Evolutionary conservation across 257 asterid species (phyloP).

Genomic region (Handroanthus guayacan): DNA sequence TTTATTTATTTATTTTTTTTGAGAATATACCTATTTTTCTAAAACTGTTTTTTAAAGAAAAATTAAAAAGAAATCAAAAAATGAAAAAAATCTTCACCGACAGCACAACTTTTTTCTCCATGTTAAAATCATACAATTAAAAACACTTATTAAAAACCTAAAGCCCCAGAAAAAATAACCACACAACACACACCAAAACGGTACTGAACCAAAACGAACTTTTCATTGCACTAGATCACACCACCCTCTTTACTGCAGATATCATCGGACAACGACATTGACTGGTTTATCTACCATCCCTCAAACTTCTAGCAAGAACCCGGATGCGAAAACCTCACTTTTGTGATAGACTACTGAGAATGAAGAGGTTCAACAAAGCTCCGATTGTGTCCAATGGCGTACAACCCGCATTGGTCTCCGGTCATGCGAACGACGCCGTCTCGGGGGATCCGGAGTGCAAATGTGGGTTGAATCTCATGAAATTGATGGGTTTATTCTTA

Average conservation of each 20-base stretch:
- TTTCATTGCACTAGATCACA: not conserved
- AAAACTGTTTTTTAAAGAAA: not conserved
- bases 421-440: constrained; percentile 37
- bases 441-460: constrained; percentile 35
- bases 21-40: no score
- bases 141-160: not conserved
- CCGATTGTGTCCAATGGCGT: constrained; percentile 27
- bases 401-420: constrained; percentile 24
- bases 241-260: not conserved
- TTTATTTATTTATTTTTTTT: no score
- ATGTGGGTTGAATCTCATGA: constrained; percentile 48
- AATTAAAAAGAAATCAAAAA: not conserved
- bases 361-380: constrained; percentile 57
- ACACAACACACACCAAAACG: not conserved
- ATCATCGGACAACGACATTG: constrained; percentile 24
- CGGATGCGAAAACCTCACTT: constrained; percentile 22
- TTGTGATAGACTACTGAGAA: constrained; percentile 16
- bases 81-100: not conserved
- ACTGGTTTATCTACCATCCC: not conserved
- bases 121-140: not conserved
- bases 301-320: not conserved
- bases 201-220: not conserved
- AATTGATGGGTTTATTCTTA: constrained; percentile 49
- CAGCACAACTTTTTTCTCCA: not conserved
- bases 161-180: not conserved